Base-by-base conservation (phyloP, 345 rosid species). In the Moringa oleifera region DNA sequence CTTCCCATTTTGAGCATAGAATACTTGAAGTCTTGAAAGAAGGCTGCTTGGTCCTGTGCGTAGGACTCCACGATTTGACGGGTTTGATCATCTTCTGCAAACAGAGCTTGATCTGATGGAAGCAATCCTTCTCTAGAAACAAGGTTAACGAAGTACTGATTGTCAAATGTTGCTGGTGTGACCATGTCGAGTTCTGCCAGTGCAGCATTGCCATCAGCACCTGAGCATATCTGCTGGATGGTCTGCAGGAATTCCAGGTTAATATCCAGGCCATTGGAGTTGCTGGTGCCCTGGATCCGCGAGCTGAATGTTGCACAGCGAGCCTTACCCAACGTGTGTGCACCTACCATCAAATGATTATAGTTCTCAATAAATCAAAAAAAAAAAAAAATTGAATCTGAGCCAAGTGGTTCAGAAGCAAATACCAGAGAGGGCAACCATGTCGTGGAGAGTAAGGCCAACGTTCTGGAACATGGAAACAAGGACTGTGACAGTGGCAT, bases 311-410 rank as follows among this genome's bases (percentile, higher is more conserved):
- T 79, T 5, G 86, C 51, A 79, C 98, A 92, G 36, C 88, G 75
- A 28, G 97, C 98, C 71, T 77, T 85, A 36, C 97, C 96, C 64
- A 87, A 62, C 1, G 91, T 85, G 71, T 92, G 96, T 6, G 89
- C 96, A 36, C 98, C 96, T 84, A 75, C 23, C 33, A 22, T 19
- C 45, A 25, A 4, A 50, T 0, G 46, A 33, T 2, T 1, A 2
- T 41, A 8, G 59, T 25, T 23, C 16, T 66, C 37, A 23, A 17
- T 58, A 0, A 37, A 61, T 54, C 37, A 23, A 65, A 33, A 20
- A 49, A n/a, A n/a, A n/a, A n/a, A n/a, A n/a, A n/a, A n/a, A n/a
- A n/a, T n/a, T n/a, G n/a, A n/a, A n/a, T n/a, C n/a, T n/a, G n/a
- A n/a, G n/a, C n/a, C n/a, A n/a, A 66, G 57, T 53, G 47, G 55